These are phyloP conservation scores for Candida takata DNA, from an alignment of 805 yeast genomes.

Conservation along the genomic window DNA sequence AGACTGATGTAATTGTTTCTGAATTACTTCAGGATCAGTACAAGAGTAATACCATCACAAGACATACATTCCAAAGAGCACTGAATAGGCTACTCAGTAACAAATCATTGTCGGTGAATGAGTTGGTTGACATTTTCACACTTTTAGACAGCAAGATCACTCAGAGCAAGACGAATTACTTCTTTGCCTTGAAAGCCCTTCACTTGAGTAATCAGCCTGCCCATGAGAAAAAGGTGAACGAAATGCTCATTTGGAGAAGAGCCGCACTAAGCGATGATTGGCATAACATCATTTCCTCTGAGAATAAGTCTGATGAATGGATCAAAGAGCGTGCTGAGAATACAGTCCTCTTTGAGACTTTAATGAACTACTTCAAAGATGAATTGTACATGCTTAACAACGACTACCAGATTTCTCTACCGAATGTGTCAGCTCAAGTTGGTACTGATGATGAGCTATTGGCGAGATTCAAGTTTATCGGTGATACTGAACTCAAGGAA, in stretches of 20 bases:
- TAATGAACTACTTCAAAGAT: constrained; percentile 30
- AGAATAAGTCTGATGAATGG: constrained; percentile 35
- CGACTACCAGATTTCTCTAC: constrained; percentile 24
- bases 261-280: constrained; percentile 49
- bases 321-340: constrained; percentile 32
- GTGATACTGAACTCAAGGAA: constrained; percentile 18
- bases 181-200: constrained; percentile 45
- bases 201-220: constrained; percentile 28
- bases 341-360: constrained; percentile 40
- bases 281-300: constrained; percentile 31
- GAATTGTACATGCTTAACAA: constrained; percentile 23
- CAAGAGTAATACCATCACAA: constrained; percentile 14
- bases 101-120: constrained; percentile 34
- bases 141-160: constrained; percentile 31
- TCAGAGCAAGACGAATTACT: constrained; percentile 26
- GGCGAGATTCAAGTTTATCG: constrained; percentile 19
- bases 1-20: constrained; percentile 19
- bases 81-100: constrained; percentile 29
- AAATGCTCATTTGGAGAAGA: constrained; percentile 50
- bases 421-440: constrained; percentile 18
- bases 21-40: constrained; percentile 20
- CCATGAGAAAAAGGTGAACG: constrained; percentile 28
- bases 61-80: constrained; percentile 21
- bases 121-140: constrained; percentile 47
- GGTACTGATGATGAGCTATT: constrained; percentile 16